phyloP scores from a whole-genome alignment of 305 asterid species.

The Stenogyne calaminthoides region DNA sequence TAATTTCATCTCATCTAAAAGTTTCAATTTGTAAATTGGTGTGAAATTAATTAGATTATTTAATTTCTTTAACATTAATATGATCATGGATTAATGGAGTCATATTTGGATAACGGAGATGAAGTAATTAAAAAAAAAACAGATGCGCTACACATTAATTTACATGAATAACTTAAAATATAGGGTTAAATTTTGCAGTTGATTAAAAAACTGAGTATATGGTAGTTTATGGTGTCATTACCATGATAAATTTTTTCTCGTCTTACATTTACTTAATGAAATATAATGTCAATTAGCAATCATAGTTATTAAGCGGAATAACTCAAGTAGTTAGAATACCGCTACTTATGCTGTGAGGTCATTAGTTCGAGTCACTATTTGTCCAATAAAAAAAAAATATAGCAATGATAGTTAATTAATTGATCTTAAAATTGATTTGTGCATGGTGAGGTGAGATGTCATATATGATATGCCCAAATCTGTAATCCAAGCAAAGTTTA shows the following conservation, averaged over 20 bases:
- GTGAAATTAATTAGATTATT: too few species aligned
- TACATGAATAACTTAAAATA: neutral
- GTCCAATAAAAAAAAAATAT: too few species aligned
- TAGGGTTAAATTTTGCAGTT: neutral
- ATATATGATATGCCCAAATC: slow-evolving; percentile 14
- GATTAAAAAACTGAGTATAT: neutral
- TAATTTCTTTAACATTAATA: too few species aligned
- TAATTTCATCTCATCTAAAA: too few species aligned
- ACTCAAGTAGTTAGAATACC: too few species aligned
- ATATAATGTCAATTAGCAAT: neutral
- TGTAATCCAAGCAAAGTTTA: slow-evolving; percentile 21
- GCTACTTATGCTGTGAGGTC: too few species aligned
- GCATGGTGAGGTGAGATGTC: slow-evolving; percentile 21
- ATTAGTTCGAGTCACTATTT: too few species aligned
- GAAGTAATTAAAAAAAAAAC: too few species aligned
- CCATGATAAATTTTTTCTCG: neutral
- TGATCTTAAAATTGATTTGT: neutral
- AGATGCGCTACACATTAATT: neutral
- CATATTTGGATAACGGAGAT: too few species aligned
- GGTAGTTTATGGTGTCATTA: neutral
- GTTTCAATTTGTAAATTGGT: too few species aligned
- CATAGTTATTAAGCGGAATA: too few species aligned
- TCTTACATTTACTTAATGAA: neutral
- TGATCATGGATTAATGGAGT: too few species aligned
- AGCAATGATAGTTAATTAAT: neutral